Evolutionary conservation across 352 stramenopile genomes (phyloP).

Genomic region (Globisporangium ultimum): DNA sequence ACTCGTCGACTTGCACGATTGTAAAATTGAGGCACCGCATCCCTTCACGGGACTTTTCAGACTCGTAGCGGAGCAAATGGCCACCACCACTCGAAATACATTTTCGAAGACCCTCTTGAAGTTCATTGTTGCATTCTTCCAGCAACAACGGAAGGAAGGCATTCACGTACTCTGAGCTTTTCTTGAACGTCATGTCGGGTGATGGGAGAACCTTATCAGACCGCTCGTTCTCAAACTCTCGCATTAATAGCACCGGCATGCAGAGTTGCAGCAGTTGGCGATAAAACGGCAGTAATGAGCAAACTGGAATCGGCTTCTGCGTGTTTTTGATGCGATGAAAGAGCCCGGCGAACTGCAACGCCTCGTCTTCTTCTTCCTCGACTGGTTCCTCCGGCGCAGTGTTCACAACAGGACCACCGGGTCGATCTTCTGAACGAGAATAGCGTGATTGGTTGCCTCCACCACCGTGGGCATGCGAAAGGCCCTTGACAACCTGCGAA

Average conservation of each 20-base stretch:
- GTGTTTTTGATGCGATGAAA: conserved; percentile 85
- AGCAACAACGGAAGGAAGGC: conserved; percentile 78
- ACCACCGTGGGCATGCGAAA: conserved; percentile 44
- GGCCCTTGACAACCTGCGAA: conserved; percentile 57
- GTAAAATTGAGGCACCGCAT: conserved; percentile 81
- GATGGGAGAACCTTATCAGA: conserved; percentile 47
- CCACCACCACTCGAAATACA: conserved; percentile 37
- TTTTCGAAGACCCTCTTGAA: conserved; percentile 63
- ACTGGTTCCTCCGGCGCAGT: conserved; percentile 7
- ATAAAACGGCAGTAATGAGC: conserved; percentile 82
- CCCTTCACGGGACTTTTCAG: conserved; percentile 73
- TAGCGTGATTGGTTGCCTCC: conserved; percentile 10
- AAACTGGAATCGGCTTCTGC: conserved; percentile 63
- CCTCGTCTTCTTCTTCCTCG: conserved; percentile 39
- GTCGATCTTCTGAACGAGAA: conserved; percentile 1
- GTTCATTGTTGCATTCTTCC: conserved; percentile 81
- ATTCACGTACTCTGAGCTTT: conserved; percentile 68
- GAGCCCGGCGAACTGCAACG: conserved; percentile 52
- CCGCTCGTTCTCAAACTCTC: conserved; percentile 55
- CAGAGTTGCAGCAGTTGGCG: conserved; percentile 71
- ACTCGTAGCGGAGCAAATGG: conserved; percentile 74
- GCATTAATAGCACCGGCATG: conserved; percentile 69
- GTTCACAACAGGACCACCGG: not conserved
- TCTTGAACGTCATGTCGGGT: conserved; percentile 61
- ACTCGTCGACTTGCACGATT: conserved; percentile 51